phyloP scores from a whole-genome alignment of 2,329 filamentous ascomycete genomes.

The Fusarium poae region DNA sequence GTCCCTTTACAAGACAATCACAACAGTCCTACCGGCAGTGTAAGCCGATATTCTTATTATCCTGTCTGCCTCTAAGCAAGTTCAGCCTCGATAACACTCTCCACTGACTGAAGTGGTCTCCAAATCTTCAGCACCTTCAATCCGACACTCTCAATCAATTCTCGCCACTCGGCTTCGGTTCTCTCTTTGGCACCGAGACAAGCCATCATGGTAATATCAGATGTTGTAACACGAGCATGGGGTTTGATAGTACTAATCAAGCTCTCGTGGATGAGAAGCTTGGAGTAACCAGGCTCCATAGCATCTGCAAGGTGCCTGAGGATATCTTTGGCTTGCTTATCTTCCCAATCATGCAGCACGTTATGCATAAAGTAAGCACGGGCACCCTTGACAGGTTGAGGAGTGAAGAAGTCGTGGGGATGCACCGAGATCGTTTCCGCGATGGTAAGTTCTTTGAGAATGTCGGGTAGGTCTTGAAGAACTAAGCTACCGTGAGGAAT shows the following conservation, averaged over 20 bases:
- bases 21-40: fast-evolving
- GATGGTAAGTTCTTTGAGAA: conserved; percentile 48
- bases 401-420: conserved; percentile 54
- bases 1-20: fast-evolving
- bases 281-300: conserved; percentile 54
- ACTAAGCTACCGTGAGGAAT: conserved; percentile 49
- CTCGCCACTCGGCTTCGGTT: conserved; percentile 51
- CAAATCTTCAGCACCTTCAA: conserved; percentile 52
- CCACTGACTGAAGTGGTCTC: conserved; percentile 46
- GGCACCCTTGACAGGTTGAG: conserved; percentile 57
- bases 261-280: conserved; percentile 55
- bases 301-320: conserved; percentile 40
- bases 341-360: conserved; percentile 65
- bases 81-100: conserved; percentile 50
- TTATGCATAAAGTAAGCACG: conserved; percentile 61
- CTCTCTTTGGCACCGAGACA: conserved; percentile 51
- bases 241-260: conserved; percentile 51
- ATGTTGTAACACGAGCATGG: conserved; percentile 48
- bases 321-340: conserved; percentile 55
- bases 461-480: conserved; percentile 53
- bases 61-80: background rate
- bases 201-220: conserved; percentile 55
- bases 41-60: background rate
- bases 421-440: conserved; percentile 48
- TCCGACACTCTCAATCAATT: conserved; percentile 45